Conservation (phyloP, 306 rosid genomes). For the Mucuna pruriens region DNA sequence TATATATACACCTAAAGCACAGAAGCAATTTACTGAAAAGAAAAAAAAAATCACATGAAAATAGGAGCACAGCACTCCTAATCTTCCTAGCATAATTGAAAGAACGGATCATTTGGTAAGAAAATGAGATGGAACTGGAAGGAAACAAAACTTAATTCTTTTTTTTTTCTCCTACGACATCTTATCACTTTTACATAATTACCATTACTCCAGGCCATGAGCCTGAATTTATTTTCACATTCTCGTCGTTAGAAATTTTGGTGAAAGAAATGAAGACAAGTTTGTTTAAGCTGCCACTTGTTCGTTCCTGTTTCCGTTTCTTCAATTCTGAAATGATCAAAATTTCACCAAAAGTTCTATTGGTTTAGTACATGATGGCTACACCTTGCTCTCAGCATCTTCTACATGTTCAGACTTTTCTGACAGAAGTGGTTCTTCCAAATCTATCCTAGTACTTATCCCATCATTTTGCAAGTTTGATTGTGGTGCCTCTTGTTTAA, state of each 20-base stretch:
- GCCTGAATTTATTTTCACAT: neutral
- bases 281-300: conserved; percentile 21
- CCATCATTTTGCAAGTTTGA: conserved; percentile 31
- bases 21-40: neutral
- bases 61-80: neutral
- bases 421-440: conserved; percentile 60
- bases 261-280: conserved; percentile 14
- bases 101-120: neutral
- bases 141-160: neutral
- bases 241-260: conserved; percentile 20
- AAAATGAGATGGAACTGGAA: neutral
- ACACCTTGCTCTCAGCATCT: conserved; percentile 37
- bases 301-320: neutral
- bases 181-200: neutral
- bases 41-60: neutral
- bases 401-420: conserved; percentile 34
- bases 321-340: conserved; percentile 9
- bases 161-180: neutral
- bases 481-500: conserved; percentile 31
- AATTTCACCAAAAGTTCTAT: conserved; percentile 26
- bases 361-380: neutral
- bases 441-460: conserved; percentile 37
- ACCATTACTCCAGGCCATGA: neutral
- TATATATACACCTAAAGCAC: too few relatives aligned
- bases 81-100: neutral